Conservation (phyloP, 169 alveolate genomes). For the Plasmodium berghei region DNA sequence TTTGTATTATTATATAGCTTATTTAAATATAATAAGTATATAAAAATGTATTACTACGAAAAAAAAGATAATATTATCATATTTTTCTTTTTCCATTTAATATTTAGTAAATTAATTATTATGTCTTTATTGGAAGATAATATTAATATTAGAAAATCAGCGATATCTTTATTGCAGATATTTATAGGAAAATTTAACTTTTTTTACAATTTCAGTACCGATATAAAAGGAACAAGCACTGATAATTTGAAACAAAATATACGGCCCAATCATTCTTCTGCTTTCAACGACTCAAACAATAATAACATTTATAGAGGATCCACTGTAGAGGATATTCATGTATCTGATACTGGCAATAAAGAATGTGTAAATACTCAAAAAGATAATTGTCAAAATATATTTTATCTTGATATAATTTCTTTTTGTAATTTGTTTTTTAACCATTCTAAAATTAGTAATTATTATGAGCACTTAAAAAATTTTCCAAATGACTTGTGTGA, state of each 20-base stretch:
- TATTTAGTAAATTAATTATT: conserved; percentile 39
- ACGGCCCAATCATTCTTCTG: neutral
- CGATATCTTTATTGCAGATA: conserved; percentile 52
- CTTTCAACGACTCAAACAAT: neutral
- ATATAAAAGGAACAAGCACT: neutral
- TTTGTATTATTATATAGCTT: conserved; percentile 65
- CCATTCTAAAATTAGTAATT: conserved; percentile 31
- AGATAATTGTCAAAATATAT: neutral
- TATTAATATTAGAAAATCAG: conserved; percentile 60
- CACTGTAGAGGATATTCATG: neutral
- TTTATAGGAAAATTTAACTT: conserved; percentile 67
- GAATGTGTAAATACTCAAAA: neutral
- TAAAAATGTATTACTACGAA: conserved; percentile 25
- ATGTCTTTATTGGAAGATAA: conserved; percentile 64
- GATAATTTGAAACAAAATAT: no score
- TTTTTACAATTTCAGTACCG: conserved; percentile 12
- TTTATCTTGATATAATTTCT: conserved; percentile 9
- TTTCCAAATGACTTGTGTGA: neutral
- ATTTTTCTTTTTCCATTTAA: conserved; percentile 46
- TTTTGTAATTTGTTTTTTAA: conserved; percentile 40
- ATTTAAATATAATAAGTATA: conserved; percentile 45
- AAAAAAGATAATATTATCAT: conserved; percentile 4
- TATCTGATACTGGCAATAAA: neutral
- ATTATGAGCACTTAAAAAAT: conserved; percentile 29
- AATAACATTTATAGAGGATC: neutral